Conservation (phyloP, 768 basidiomycete genomes). For the Termitomyces sp. region DNA sequence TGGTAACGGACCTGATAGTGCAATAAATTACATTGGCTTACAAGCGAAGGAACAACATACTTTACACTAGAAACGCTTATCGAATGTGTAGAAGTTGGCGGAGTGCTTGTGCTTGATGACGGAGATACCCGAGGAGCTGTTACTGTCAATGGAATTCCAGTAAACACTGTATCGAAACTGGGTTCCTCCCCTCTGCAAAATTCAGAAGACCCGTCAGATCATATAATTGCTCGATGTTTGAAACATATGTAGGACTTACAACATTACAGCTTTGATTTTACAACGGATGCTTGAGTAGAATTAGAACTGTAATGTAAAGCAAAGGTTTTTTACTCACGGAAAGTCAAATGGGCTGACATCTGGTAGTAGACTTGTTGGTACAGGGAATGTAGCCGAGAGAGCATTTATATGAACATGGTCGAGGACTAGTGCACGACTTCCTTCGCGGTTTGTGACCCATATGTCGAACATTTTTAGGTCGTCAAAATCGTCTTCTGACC, state of each 20-base stretch:
- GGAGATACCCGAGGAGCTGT: too few relatives aligned
- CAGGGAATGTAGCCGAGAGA: neutral
- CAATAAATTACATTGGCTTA: neutral
- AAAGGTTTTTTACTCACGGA: neutral
- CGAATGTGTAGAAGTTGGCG: too few relatives aligned
- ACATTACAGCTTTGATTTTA: neutral
- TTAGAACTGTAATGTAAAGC: neutral
- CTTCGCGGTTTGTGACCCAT: neutral
- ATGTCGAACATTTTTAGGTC: neutral
- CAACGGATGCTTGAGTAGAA: neutral
- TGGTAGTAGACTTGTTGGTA: neutral
- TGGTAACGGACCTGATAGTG: neutral
- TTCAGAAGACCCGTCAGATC: neutral
- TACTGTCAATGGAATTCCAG: too few relatives aligned
- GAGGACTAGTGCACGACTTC: neutral
- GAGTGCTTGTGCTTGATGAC: too few relatives aligned
- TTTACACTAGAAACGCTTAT: too few relatives aligned
- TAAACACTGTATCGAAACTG: too few relatives aligned
- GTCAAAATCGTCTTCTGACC: neutral
- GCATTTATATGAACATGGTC: neutral
- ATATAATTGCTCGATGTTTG: neutral
- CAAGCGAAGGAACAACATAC: neutral
- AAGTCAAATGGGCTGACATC: too few relatives aligned
- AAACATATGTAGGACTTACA: neutral
- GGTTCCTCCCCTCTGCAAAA: neutral